These are phyloP conservation scores for Mitragyna speciosa DNA, from an alignment of 257 asterid genomes.

Conservation along the genomic window DNA sequence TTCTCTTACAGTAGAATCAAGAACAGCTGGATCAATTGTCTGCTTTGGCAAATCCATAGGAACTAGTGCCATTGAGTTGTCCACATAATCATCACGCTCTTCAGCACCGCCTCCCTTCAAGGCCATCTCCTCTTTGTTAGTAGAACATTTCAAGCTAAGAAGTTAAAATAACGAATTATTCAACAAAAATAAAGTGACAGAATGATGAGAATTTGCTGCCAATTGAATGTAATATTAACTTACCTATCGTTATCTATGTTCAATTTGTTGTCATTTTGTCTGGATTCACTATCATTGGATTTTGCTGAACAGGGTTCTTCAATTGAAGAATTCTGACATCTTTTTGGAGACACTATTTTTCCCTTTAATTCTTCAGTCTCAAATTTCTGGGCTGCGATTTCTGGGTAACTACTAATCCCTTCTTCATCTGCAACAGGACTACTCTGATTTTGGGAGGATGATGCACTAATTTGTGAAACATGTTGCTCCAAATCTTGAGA, in stretches of 20 bases:
- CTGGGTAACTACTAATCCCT: not conserved
- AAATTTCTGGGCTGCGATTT: not conserved
- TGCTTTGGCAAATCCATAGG: conserved; percentile 24
- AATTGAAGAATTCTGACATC: not conserved
- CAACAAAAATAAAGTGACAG: not conserved
- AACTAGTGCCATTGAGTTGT: conserved; percentile 55
- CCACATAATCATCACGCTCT: conserved; percentile 31
- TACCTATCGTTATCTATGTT: conserved; percentile 22
- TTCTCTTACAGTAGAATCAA: conserved; percentile 65
- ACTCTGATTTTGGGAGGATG: not conserved
- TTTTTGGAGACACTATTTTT: not conserved
- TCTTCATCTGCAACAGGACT: conserved; percentile 4
- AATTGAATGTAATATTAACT: not conserved
- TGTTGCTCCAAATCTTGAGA: conserved; percentile 5
- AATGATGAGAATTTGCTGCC: not conserved
- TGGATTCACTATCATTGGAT: not conserved
- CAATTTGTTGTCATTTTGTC: not conserved
- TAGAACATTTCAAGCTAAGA: conserved; percentile 25
- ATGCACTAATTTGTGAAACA: conserved; percentile 13
- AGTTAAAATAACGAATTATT: not conserved
- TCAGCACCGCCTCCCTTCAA: conserved; percentile 16
- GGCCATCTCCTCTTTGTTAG: conserved; percentile 22
- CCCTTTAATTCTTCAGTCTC: conserved; percentile 15
- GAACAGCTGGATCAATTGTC: conserved; percentile 52
- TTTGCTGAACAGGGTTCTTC: conserved; percentile 14